These are phyloP conservation scores for Pelargonium nanum DNA, from an alignment of 345 rosid genomes.

Conservation along the genomic window DNA sequence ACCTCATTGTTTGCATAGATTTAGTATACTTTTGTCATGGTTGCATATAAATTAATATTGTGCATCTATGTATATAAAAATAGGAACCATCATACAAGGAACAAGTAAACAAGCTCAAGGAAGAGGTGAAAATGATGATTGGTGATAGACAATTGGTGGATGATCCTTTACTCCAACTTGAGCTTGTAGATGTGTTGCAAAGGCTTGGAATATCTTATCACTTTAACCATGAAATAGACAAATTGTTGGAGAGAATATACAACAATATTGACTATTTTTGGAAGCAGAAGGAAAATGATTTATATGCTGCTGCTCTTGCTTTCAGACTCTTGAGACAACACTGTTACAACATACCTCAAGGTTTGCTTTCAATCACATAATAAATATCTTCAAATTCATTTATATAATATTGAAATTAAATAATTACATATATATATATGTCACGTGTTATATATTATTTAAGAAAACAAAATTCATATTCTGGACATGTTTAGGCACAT, in stretches of 20 bases:
- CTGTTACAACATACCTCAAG: constrained; percentile 7
- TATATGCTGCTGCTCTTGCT: constrained; percentile 6
- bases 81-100: background rate
- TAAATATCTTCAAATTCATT: too few relatives aligned
- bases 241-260: background rate
- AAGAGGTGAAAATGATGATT: constrained; percentile 7
- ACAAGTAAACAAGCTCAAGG: constrained; percentile 2
- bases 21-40: background rate
- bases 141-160: background rate
- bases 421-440: too few relatives aligned
- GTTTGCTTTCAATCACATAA: constrained; percentile 1
- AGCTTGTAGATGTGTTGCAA: constrained; percentile 8
- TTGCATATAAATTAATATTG: background rate
- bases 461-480: too few relatives aligned
- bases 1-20: too few relatives aligned
- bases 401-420: too few relatives aligned
- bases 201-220: constrained; percentile 14
- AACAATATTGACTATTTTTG: background rate
- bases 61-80: background rate
- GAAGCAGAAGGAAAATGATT: background rate
- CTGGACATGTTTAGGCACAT: too few relatives aligned
- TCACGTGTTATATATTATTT: too few relatives aligned
- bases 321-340: constrained; percentile 13
- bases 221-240: constrained; percentile 9
- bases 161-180: background rate